These are phyloP conservation scores for Phaeoacremonium minimum DNA, from an alignment of 2,329 filamentous ascomycete genomes.

Conservation along the genomic window DNA sequence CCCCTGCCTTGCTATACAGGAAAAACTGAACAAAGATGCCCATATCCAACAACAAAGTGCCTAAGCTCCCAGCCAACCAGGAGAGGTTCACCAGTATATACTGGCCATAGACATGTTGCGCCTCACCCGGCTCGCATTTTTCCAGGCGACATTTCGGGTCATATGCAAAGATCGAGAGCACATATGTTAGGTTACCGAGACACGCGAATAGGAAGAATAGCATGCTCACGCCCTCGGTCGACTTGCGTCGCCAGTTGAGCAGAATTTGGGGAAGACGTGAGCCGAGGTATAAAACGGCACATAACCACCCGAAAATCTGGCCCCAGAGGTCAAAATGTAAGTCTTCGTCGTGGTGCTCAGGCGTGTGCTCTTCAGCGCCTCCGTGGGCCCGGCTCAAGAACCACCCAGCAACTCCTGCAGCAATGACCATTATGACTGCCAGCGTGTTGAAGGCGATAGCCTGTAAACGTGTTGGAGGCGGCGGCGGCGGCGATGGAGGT, in stretches of 20 bases:
- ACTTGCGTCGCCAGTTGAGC: constrained; percentile 88
- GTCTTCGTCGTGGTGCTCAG: constrained; percentile 41
- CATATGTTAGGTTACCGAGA: constrained; percentile 90
- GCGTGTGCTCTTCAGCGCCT: constrained; percentile 23
- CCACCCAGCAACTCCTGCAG: constrained; percentile 82
- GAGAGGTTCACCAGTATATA: constrained; percentile 89
- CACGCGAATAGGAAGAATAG: constrained; percentile 97
- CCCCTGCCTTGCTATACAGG: constrained; percentile 59
- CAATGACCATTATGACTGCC: constrained; percentile 75
- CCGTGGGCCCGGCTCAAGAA: constrained; percentile 59
- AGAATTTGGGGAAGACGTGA: constrained; percentile 86
- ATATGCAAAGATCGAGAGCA: constrained; percentile 86
- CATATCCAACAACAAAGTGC: constrained; percentile 80
- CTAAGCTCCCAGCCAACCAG: constrained; percentile 86
- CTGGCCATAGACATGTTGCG: constrained; percentile 60
- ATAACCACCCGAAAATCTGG: constrained; percentile 91
- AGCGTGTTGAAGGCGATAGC: constrained; percentile 67
- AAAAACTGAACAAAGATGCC: constrained; percentile 91
- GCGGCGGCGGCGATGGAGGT: constrained; percentile 32
- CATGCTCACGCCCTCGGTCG: constrained; percentile 87
- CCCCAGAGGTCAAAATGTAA: constrained; percentile 67
- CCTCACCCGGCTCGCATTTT: constrained; percentile 63
- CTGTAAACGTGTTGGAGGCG: constrained; percentile 49
- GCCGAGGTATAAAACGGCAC: constrained; percentile 82
- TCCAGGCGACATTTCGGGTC: constrained; percentile 62